Evolutionary conservation across 305 asterid species (phyloP), one percentile per base, ranked within the genome.

Genomic region (Fraxinus latifolia): DNA sequence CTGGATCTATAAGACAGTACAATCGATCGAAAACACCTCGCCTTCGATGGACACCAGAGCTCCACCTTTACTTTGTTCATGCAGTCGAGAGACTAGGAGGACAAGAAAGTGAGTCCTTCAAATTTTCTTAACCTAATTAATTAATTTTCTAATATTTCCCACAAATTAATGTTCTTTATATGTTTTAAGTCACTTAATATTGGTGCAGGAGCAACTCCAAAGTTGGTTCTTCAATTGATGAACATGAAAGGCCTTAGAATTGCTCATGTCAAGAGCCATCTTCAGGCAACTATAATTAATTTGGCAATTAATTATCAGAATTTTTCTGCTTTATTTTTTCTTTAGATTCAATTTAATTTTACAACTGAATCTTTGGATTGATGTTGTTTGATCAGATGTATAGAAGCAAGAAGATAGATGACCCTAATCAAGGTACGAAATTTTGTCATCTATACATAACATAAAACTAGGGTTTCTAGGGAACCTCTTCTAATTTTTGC

Each of bases 201-300:
- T 31, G 81, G 47, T 86, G 77, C 89, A 94, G 98, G 93, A 83
- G 98, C 98, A 42, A 94, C 98, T 7, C 98, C 98, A 23, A 94
- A 94, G 85, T 86, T 94, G 83, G 98, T 94, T 87, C 97, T 94
- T 81, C 98, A 94, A 80, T 82, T 88, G 83, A 94, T 94, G 98
- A 90, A 91, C 62, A 90, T 91, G 72, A 94, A 94, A 87, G 98
- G 97, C 74, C 97, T 94, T 27, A 93, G 91, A 88, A 93, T 94
- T 84, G 97, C 97, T 85, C 98, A 94, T 88, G 98, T 94, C 88
- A 94, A 94, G 89, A 94, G 99, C 90, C 99, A 95, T 89, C 98
- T 95, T 65, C 99, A 95, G 95, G 99, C 93, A 80, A 11, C 12
- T 50, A 42, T 12, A 1, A 11, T 75, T 44, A 32, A 32, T 32